These are phyloP conservation scores for Podospora didyma DNA, from an alignment of 495 filamentous ascomycete genomes.

Conservation along the genomic window DNA sequence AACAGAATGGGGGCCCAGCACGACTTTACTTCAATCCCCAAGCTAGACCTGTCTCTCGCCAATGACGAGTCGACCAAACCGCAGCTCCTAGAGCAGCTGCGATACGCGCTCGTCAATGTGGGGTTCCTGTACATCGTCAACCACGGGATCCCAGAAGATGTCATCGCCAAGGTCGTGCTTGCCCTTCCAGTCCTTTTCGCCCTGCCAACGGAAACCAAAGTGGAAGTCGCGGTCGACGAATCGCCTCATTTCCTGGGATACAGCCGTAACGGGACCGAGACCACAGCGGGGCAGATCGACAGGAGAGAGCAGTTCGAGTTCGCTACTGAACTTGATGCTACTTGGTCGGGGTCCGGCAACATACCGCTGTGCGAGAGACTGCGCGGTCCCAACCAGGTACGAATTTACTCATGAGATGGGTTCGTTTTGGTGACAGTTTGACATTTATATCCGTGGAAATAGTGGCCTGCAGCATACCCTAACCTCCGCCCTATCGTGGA, in stretches of 20 bases:
- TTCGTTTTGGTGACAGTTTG: background rate
- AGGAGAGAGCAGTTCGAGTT: conserved; percentile 54
- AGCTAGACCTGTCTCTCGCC: too few species aligned
- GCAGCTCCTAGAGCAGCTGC: too few species aligned
- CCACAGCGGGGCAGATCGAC: conserved; percentile 45
- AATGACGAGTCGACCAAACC: too few species aligned
- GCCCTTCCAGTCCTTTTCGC: too few species aligned
- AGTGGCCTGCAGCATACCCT: conserved; percentile 11
- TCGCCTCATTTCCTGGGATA: conserved; percentile 54
- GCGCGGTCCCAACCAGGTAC: conserved; percentile 49
- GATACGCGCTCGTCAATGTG: too few species aligned
- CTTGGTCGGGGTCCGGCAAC: conserved; percentile 23
- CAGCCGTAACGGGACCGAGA: conserved; percentile 47
- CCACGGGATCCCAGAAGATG: too few species aligned
- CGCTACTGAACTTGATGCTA: conserved; percentile 44
- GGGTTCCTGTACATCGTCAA: too few species aligned
- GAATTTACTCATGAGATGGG: too few species aligned
- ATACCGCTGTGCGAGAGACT: conserved; percentile 43
- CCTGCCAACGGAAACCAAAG: conserved; percentile 33
- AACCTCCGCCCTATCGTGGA: conserved; percentile 24
- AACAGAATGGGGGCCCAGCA: too few species aligned
- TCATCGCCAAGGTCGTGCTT: too few species aligned
- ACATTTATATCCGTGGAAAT: too few species aligned
- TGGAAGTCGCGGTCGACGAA: conserved; percentile 40
- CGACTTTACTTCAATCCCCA: too few species aligned